phyloP scores from a whole-genome alignment of 805 yeast species.

The Suhomyces xylopsoci region DNA sequence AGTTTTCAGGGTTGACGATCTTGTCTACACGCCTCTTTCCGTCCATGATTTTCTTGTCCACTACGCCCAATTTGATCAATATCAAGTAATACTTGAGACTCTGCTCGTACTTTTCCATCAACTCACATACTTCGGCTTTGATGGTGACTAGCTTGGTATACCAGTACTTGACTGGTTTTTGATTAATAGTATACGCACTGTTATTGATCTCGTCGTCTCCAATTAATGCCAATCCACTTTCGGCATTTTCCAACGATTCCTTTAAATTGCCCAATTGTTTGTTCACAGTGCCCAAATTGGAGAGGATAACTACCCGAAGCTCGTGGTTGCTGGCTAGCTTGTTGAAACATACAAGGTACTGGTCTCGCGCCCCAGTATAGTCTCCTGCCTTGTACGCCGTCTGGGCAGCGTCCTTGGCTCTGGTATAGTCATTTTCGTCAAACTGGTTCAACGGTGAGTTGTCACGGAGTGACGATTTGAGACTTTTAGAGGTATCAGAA shows the following conservation, averaged over 20 bases:
- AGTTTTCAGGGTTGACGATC: slow-evolving; percentile 55
- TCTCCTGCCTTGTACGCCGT: slow-evolving; percentile 78
- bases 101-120: slow-evolving; percentile 63
- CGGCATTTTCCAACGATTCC: slow-evolving; percentile 22
- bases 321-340: slow-evolving; percentile 64
- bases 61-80: slow-evolving; percentile 61
- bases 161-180: slow-evolving; percentile 60
- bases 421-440: slow-evolving; percentile 43
- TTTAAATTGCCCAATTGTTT: slow-evolving; percentile 13
- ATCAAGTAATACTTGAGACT: slow-evolving; percentile 61
- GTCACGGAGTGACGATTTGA: slow-evolving; percentile 5
- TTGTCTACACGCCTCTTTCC: slow-evolving; percentile 77
- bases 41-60: slow-evolving; percentile 63
- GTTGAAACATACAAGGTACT: slow-evolving; percentile 50
- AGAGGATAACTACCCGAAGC: slow-evolving; percentile 60
- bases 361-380: slow-evolving; percentile 59
- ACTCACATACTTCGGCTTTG: slow-evolving; percentile 83
- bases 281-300: slow-evolving; percentile 60
- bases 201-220: slow-evolving; percentile 25
- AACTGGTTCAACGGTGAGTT: slow-evolving; percentile 34
- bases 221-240: slow-evolving; percentile 43
- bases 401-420: slow-evolving; percentile 54
- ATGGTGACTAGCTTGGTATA: slow-evolving; percentile 69
- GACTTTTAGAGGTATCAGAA: slow-evolving; percentile 4
- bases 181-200: slow-evolving; percentile 33